phyloP scores from a whole-genome alignment of 768 basidiomycete genomes.

The Boletus edulis region DNA sequence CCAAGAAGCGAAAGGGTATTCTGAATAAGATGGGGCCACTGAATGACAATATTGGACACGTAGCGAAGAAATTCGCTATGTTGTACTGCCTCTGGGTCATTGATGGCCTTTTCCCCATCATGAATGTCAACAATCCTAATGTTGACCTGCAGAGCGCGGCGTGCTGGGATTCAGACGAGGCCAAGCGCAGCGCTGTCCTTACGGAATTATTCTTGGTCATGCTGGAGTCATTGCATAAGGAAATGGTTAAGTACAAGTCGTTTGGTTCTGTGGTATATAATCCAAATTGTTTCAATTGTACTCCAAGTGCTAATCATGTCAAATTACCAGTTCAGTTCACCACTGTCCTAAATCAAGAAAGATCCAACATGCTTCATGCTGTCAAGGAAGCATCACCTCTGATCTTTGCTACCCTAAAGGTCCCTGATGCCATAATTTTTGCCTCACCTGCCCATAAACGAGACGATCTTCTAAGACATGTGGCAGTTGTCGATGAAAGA shows the following conservation, averaged over 20 bases:
- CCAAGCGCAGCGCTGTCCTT: too few species aligned
- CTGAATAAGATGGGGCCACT: neutral
- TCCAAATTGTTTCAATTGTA: too few species aligned
- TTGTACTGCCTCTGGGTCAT: constrained; percentile 1
- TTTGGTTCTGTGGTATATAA: too few species aligned
- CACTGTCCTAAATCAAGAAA: neutral
- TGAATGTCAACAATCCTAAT: neutral
- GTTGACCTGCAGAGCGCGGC: too few species aligned
- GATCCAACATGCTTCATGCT: neutral
- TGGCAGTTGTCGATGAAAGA: neutral
- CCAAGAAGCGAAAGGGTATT: too few species aligned
- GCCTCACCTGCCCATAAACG: neutral
- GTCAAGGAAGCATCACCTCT: neutral
- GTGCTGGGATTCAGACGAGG: too few species aligned
- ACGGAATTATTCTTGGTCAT: too few species aligned
- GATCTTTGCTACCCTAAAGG: too few species aligned
- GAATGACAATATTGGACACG: neutral
- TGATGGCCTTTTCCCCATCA: neutral
- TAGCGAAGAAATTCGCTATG: constrained; percentile 4
- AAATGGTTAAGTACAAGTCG: too few species aligned
- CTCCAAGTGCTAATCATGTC: neutral
- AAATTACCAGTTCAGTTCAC: neutral
- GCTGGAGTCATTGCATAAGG: too few species aligned
- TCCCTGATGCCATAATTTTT: neutral
- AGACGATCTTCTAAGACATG: neutral